Evolutionary conservation across 2,329 filamentous ascomycete genomes (phyloP).

Genomic region (Macrophomina phaseolina): DNA sequence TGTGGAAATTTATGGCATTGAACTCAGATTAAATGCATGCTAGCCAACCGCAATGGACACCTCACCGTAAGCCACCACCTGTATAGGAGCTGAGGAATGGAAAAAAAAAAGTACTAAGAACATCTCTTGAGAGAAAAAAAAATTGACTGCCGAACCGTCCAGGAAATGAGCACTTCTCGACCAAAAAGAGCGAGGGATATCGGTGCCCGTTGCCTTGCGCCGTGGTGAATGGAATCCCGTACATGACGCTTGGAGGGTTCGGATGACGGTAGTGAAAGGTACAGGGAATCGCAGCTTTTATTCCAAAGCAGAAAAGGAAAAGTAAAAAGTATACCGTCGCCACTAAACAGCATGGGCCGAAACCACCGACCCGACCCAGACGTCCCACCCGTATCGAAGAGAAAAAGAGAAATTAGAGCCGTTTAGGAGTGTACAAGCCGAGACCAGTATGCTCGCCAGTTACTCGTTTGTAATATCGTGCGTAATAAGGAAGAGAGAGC

Average conservation of each 20-base stretch:
- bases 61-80: slow-evolving; percentile 27
- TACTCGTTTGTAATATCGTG: slow-evolving; percentile 28
- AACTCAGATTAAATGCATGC: slow-evolving; percentile 27
- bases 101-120: slow-evolving; percentile 24
- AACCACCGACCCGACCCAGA: slow-evolving; percentile 27
- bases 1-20: slow-evolving; percentile 19
- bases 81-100: slow-evolving; percentile 26
- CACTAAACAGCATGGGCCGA: slow-evolving; percentile 24
- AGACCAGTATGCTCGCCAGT: slow-evolving; percentile 27
- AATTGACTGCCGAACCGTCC: slow-evolving; percentile 23
- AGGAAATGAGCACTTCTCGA: slow-evolving; percentile 25
- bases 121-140: slow-evolving; percentile 25
- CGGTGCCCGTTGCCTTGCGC: slow-evolving; percentile 25
- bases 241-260: slow-evolving; percentile 24
- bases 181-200: slow-evolving; percentile 26
- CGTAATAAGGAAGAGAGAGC: slow-evolving; percentile 21
- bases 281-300: slow-evolving; percentile 29
- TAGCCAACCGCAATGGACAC: slow-evolving; percentile 26
- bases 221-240: slow-evolving; percentile 24
- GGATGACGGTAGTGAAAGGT: slow-evolving; percentile 26
- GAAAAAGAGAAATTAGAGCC: slow-evolving; percentile 28
- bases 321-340: slow-evolving; percentile 25
- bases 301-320: slow-evolving; percentile 27
- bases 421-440: slow-evolving; percentile 28
- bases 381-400: slow-evolving; percentile 25